Percentiles rank a stretch among this genome's conserved stretches.
These are phyloP conservation scores for Phytopythium delawarense DNA, from an alignment of 352 stramenopile species.

Conservation along the genomic window DNA sequence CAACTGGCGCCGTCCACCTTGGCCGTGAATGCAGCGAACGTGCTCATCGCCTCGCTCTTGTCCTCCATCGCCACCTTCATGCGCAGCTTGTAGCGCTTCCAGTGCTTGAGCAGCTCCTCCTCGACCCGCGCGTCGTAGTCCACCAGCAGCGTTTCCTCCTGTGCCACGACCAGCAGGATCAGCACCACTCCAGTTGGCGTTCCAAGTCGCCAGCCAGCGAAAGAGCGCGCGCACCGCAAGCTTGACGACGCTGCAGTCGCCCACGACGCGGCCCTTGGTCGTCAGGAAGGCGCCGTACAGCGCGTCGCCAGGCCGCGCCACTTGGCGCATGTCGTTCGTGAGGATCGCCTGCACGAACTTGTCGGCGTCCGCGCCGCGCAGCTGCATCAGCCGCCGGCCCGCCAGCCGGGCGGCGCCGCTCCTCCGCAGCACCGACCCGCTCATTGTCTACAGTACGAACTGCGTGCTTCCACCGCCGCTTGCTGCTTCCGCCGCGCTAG, in stretches of 20 bases:
- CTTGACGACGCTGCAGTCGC: conserved; percentile 74
- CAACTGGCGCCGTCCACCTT: conserved; percentile 21
- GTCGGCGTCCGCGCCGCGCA: conserved; percentile 62
- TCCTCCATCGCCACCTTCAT: conserved; percentile 80
- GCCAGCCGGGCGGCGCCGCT: conserved; percentile 44
- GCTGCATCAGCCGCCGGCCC: conserved; percentile 56
- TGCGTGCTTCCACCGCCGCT: neutral
- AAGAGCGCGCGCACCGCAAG: conserved; percentile 24
- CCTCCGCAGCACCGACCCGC: conserved; percentile 27
- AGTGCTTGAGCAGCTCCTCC: conserved; percentile 71
- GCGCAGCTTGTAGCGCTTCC: conserved; percentile 86
- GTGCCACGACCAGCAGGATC: neutral
- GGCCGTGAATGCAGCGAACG: conserved; percentile 50
- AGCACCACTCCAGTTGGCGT: no score
- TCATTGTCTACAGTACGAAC: neutral
- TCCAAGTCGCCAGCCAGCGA: neutral
- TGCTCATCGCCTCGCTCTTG: conserved; percentile 42
- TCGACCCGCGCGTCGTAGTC: conserved; percentile 63
- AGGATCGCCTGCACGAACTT: conserved; percentile 80
- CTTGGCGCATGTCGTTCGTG: conserved; percentile 79
- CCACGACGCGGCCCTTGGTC: conserved; percentile 72
- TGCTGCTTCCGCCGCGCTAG: neutral
- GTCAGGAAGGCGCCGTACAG: conserved; percentile 80
- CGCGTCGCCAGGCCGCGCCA: conserved; percentile 45
- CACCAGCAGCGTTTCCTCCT: conserved; percentile 66